Percentiles rank a stretch among this genome's conserved stretches.
These are phyloP conservation scores for Asterophora parasitica DNA, from an alignment of 768 basidiomycete species.

Conservation along the genomic window DNA sequence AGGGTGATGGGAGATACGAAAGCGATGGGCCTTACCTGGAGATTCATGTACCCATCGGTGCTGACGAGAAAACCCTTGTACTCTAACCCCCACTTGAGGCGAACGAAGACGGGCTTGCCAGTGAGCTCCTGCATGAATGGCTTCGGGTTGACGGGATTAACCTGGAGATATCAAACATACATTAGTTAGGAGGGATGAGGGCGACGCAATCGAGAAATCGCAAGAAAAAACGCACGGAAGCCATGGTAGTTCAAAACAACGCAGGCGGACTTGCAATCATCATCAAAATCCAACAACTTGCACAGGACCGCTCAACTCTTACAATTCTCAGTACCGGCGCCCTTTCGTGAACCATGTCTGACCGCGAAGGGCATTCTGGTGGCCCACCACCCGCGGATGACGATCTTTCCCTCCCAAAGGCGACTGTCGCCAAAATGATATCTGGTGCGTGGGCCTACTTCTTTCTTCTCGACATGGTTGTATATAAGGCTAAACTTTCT, in stretches of 20 bases:
- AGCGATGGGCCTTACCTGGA: slow-evolving; percentile 60
- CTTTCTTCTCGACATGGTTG: too few relatives aligned
- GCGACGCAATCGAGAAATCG: slow-evolving; percentile 2
- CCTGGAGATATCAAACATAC: slow-evolving; percentile 33
- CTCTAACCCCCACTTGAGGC: slow-evolving; percentile 97
- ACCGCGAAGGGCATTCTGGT: slow-evolving; percentile 74
- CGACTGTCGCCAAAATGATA: slow-evolving; percentile 97
- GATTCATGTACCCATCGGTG: slow-evolving; percentile 99
- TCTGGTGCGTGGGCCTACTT: slow-evolving; percentile 54
- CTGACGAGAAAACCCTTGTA: slow-evolving; percentile 99
- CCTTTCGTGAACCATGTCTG: slow-evolving; percentile 61
- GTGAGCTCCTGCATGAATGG: slow-evolving; percentile 98
- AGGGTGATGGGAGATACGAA: slow-evolving; percentile 2
- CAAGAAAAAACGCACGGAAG: slow-evolving; percentile 44
- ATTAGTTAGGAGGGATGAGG: background rate
- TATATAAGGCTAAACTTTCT: background rate
- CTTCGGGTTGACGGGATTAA: slow-evolving; percentile 96
- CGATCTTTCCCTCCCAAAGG: slow-evolving; percentile 92
- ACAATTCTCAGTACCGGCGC: background rate
- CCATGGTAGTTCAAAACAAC: slow-evolving; percentile 53
- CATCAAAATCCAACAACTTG: slow-evolving; percentile 1
- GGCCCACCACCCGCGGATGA: slow-evolving; percentile 72
- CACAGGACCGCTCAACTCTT: background rate
- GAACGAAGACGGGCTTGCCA: slow-evolving; percentile 92
- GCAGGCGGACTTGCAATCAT: slow-evolving; percentile 34